Evolutionary conservation across 192 early-diverging fungal genomes (phyloP).

Genomic region (Geranomyces variabilis): DNA sequence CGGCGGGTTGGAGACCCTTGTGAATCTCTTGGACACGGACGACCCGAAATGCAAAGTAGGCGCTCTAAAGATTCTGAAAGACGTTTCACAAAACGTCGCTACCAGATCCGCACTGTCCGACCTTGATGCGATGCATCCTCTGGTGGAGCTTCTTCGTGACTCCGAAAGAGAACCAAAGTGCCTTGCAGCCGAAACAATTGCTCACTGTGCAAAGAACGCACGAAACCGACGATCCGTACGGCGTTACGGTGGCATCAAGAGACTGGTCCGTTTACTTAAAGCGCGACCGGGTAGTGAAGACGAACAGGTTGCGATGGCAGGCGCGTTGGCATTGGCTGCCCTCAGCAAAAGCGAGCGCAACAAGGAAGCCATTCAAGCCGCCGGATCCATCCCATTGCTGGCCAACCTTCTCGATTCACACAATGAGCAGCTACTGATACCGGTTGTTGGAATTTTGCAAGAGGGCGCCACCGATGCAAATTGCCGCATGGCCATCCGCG

Average conservation of each 20-base stretch:
- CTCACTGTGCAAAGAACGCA: conserved; percentile 68
- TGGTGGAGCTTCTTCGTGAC: conserved; percentile 62
- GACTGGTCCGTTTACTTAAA: conserved; percentile 61
- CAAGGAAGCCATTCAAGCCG: conserved; percentile 65
- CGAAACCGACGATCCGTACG: conserved; percentile 58
- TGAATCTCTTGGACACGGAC: conserved; percentile 68
- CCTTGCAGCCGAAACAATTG: conserved; percentile 68
- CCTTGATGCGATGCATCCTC: conserved; percentile 63
- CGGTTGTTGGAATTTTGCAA: conserved; percentile 66
- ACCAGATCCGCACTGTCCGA: conserved; percentile 63
- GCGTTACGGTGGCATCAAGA: conserved; percentile 62
- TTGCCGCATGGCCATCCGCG: conserved; percentile 59
- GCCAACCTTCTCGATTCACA: conserved; percentile 59
- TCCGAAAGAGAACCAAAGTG: conserved; percentile 61
- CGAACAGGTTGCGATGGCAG: conserved; percentile 62
- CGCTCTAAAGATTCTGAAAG: conserved; percentile 61
- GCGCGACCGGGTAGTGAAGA: conserved; percentile 48
- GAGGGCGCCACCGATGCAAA: conserved; percentile 66
- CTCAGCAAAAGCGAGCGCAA: conserved; percentile 65
- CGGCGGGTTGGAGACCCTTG: conserved; percentile 63
- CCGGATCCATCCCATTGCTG: conserved; percentile 61
- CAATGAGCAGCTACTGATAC: conserved; percentile 64
- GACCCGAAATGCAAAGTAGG: conserved; percentile 68
- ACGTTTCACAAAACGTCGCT: conserved; percentile 61
- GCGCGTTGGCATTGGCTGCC: conserved; percentile 61